These are phyloP conservation scores for Pyrrhoderma noxium DNA, from an alignment of 1,284 basidiomycete species.

Conservation along the genomic window DNA sequence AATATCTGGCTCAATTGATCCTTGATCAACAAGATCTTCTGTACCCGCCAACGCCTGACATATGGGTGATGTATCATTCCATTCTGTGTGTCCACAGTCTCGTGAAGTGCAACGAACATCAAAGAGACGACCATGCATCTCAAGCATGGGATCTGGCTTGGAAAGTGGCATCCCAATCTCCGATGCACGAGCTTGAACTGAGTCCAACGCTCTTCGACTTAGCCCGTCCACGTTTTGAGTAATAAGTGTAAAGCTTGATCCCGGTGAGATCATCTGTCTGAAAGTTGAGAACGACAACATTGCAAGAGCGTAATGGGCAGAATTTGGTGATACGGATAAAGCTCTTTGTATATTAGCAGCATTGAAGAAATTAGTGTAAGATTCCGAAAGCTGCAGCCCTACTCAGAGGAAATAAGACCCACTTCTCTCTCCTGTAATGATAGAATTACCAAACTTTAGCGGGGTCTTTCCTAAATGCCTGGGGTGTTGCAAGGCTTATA, in stretches of 20 bases:
- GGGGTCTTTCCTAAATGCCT: constrained; percentile 47
- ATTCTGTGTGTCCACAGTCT: constrained; percentile 35
- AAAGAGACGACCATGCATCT: constrained; percentile 62
- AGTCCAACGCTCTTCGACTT: constrained; percentile 31
- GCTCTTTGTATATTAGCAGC: constrained; percentile 30
- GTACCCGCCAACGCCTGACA: constrained; percentile 45
- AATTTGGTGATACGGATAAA: constrained; percentile 43
- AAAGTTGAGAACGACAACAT: constrained; percentile 35
- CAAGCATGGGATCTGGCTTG: constrained; percentile 31
- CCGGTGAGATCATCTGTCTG: constrained; percentile 33
- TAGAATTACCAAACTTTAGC: constrained; percentile 60
- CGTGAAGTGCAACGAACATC: constrained; percentile 44
- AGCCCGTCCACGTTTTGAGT: constrained; percentile 67
- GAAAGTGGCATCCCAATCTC: constrained; percentile 11
- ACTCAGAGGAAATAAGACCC: no score
- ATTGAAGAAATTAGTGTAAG: no score
- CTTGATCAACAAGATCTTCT: constrained; percentile 36
- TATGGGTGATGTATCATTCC: constrained; percentile 41
- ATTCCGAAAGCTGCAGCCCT: no score
- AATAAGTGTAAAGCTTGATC: constrained; percentile 44
- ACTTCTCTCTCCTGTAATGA: constrained; percentile 50
- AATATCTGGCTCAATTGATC: constrained; percentile 36
- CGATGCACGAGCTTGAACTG: background rate
- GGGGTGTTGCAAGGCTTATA: constrained; percentile 47
- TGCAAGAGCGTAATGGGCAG: constrained; percentile 48